Evolutionary conservation across 2,329 filamentous ascomycete genomes (phyloP).

Genomic region (Aspergillus aculeatus): DNA sequence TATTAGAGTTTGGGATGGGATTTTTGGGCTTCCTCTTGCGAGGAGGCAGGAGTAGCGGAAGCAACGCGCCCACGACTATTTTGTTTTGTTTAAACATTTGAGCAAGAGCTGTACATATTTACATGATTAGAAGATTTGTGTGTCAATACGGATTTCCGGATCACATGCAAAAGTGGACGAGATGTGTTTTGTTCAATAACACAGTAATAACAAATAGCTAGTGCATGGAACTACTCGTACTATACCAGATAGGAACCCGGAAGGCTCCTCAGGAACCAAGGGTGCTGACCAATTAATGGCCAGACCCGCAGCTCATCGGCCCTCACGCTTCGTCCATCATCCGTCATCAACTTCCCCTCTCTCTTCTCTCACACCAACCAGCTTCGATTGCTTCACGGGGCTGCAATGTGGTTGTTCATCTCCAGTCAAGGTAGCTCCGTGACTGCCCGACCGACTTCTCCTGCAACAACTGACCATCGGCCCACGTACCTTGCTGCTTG

Average conservation of each 20-base stretch:
- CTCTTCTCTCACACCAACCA: background rate
- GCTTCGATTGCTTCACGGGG: background rate
- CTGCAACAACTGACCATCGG: background rate
- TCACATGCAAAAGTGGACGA: background rate
- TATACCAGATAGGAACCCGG: background rate
- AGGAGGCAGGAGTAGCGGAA: conserved; percentile 1
- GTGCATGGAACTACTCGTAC: no score
- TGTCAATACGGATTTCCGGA: background rate
- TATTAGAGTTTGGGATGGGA: conserved; percentile 4
- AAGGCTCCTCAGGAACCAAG: conserved; percentile 5
- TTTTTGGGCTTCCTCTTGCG: background rate
- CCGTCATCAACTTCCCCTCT: conserved; percentile 6
- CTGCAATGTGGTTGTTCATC: background rate
- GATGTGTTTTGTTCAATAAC: background rate
- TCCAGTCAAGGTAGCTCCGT: background rate
- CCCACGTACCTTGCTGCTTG: background rate
- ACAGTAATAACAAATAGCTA: no score
- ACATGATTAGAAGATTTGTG: background rate
- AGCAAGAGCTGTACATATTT: conserved; percentile 1
- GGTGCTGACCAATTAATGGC: conserved; percentile 16
- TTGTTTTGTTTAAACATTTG: conserved; percentile 3
- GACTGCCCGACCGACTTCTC: background rate
- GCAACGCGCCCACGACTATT: conserved; percentile 7
- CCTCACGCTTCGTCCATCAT: conserved; percentile 1
- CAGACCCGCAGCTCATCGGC: conserved; percentile 9